Evolutionary conservation across 352 stramenopile species (phyloP).

Genomic region (Globisporangium nagaii): DNA sequence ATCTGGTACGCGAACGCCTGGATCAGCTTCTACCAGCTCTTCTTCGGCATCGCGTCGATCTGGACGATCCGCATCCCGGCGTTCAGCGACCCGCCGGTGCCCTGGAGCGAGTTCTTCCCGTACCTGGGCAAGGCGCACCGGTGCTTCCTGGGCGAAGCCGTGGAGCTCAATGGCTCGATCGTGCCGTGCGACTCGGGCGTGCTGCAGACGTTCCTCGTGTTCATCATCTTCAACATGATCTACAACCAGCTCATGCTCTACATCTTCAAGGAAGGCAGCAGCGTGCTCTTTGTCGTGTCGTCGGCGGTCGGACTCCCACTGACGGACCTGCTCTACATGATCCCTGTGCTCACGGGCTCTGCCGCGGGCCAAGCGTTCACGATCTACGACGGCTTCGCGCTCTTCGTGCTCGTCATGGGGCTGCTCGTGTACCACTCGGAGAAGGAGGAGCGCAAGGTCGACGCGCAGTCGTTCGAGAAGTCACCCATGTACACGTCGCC

Average conservation of each 20-base stretch:
- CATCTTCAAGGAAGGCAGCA: constrained; percentile 87
- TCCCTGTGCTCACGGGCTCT: constrained; percentile 67
- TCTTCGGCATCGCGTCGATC: constrained; percentile 63
- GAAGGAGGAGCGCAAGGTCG: constrained; percentile 71
- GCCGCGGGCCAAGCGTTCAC: constrained; percentile 69
- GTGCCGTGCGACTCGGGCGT: constrained; percentile 61
- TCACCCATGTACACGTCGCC: constrained; percentile 85
- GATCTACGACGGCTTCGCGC: constrained; percentile 83
- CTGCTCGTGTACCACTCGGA: constrained; percentile 86
- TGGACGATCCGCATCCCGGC: constrained; percentile 78
- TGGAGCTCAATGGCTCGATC: constrained; percentile 58
- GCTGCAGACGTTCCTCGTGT: constrained; percentile 72
- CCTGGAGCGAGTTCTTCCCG: constrained; percentile 59
- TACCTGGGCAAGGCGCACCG: constrained; percentile 66
- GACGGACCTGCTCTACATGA: constrained; percentile 83
- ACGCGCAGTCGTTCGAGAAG: constrained; percentile 64
- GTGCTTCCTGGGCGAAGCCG: constrained; percentile 70
- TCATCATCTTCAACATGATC: constrained; percentile 54
- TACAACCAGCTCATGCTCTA: constrained; percentile 89
- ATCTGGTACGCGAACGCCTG: constrained; percentile 87
- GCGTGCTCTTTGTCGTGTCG: constrained; percentile 84
- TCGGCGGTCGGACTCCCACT: constrained; percentile 77
- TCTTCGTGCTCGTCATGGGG: constrained; percentile 85
- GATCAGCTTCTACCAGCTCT: constrained; percentile 81
- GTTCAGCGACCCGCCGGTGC: constrained; percentile 74